phyloP scores from a whole-genome alignment of 2,329 filamentous ascomycete genomes.

The Venturia pyrina region DNA sequence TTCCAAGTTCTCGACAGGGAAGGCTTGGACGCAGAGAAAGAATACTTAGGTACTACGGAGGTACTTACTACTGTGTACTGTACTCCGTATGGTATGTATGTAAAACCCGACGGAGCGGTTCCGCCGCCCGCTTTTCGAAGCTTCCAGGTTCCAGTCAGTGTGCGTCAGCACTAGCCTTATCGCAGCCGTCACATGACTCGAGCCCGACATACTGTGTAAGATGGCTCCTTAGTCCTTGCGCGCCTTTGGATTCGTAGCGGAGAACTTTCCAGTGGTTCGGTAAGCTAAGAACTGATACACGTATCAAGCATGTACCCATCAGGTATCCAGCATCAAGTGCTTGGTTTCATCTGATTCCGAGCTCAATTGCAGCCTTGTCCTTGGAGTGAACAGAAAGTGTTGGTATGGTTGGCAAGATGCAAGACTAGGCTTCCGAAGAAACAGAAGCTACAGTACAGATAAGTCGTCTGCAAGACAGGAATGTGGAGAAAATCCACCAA shows the following conservation, averaged over 20 bases:
- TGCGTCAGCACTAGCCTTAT: conserved; percentile 1
- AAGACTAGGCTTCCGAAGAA: neutral
- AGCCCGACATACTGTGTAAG: no score
- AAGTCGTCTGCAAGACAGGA: neutral
- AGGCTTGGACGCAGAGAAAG: no score
- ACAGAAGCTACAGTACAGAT: neutral
- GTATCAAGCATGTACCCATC: neutral
- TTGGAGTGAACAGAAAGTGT: no score
- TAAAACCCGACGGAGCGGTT: neutral
- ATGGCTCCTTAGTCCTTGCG: no score
- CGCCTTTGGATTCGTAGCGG: neutral
- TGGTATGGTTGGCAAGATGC: neutral
- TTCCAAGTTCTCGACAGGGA: no score
- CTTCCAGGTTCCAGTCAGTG: neutral
- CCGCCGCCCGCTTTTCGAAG: neutral
- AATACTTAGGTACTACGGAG: no score
- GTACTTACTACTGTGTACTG: no score
- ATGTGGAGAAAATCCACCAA: neutral
- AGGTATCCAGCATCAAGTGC: no score
- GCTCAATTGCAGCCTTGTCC: no score
- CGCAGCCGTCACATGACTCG: neutral
- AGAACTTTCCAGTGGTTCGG: neutral
- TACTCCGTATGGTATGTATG: no score
- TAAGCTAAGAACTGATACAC: neutral
- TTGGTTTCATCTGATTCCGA: no score